These are phyloP conservation scores for Colletotrichum sojae DNA, from an alignment of 2,329 filamentous ascomycete genomes.

Conservation along the genomic window DNA sequence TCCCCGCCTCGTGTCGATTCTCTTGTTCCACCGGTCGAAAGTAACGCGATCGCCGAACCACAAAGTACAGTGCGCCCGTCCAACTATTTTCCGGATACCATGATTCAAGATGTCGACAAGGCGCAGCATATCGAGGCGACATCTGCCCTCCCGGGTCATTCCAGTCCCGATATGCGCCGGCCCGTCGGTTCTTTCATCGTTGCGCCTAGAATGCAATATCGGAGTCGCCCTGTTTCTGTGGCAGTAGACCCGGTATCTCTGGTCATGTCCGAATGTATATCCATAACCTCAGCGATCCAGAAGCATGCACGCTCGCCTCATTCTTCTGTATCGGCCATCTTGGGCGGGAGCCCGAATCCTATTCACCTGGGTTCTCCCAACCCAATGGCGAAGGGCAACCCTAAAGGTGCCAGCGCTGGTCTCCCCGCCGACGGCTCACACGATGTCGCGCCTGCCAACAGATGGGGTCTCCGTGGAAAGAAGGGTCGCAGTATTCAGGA, in stretches of 20 bases:
- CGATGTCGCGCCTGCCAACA: conserved; percentile 77
- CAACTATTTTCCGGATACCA: conserved; percentile 21
- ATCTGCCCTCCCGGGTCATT: conserved; percentile 17
- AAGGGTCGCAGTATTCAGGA: conserved; percentile 98
- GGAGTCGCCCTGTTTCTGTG: conserved; percentile 78
- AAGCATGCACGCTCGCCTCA: conserved; percentile 97
- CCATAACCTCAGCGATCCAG: conserved; percentile 97
- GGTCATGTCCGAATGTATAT: conserved; percentile 98
- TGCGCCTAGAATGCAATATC: conserved; percentile 68
- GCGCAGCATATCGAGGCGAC: conserved; percentile 26
- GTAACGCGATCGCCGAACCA: not conserved
- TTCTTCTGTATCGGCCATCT: conserved; percentile 94
- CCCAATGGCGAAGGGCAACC: conserved; percentile 56
- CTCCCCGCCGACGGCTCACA: conserved; percentile 58
- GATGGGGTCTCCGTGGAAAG: conserved; percentile 95
- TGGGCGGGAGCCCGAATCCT: conserved; percentile 80
- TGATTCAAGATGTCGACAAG: conserved; percentile 36
- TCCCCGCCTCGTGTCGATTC: not conserved
- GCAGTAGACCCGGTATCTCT: conserved; percentile 92
- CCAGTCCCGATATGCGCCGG: conserved; percentile 43
- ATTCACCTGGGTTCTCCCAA: conserved; percentile 67
- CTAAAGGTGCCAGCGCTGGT: conserved; percentile 56
- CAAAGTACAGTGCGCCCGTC: conserved; percentile 4
- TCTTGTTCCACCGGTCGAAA: conserved; percentile 4
- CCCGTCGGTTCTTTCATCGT: conserved; percentile 43